Base-by-base conservation (phyloP, 2,329 filamentous ascomycete species). In the Ophiobolus disseminans region DNA sequence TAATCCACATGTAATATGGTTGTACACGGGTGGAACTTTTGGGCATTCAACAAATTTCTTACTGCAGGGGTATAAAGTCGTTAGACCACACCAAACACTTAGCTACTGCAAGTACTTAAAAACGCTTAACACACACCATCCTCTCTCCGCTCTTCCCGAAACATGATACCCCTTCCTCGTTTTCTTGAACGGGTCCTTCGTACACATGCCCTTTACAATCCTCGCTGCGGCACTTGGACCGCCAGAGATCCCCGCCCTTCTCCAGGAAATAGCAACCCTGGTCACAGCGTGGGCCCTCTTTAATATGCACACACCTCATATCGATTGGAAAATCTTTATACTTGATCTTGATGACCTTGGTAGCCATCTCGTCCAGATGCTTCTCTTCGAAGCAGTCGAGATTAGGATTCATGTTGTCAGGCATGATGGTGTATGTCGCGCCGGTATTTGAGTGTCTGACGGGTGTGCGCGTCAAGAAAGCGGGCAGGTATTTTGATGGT, bases 161-260 rank as follows among this genome's bases (percentile, higher is more conserved):
- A 45, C 67, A 70, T 19, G 44, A 52, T 14, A 34, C 34, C 3
- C 53, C 57, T 2, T 53, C 13, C 1, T 45, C 45, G 20, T 60
- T 44, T 23, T 35, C 41, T 40, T 46, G 46, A 3, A 68, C 57
- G 9, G 19, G 16, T 1, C 53, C 64, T 7, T 34, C 40, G 39
- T 63, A 68, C 5, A 62, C 60, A 53, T 70, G 67, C 1, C 67
- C 67, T 36, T 68, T 55, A 37, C 67, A 70, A 23, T 59, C 58
- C 1, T 37, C 16, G 28, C 54, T 46, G 26, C 36, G 43, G 21
- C 66, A 68, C 5, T 22, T 46, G 58, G 57, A 61, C 10, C 51
- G 41, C 13, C 25, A 32, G 21, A 42, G 19, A 2, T 50, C 31
- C 0, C 60, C 65, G 4, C 65, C 60, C 32, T 63, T 63, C 45